Base-by-base conservation (phyloP, 148 eudicot genomes). In the Arctostaphylos glauca region DNA sequence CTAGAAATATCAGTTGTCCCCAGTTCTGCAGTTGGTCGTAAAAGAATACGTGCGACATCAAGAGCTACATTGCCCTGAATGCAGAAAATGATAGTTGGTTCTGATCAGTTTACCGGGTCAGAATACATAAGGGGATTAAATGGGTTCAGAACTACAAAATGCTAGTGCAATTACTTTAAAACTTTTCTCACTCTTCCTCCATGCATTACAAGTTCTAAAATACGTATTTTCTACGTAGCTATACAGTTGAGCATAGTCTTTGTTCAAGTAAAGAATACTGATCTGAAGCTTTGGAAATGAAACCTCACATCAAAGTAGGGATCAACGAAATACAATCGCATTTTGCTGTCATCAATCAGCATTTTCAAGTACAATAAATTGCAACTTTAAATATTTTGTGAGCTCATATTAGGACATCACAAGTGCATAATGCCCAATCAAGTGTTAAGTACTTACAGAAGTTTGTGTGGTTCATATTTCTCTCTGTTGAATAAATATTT, bases 51-150 rank as follows among this genome's bases (percentile, higher is more conserved):
- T 50, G 99, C 99, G 80, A 90, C 94, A 88, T 96, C 98, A 89
- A 96, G 98, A 85, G 99, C 99, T 74, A 96, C 99, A 86, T 96
- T 96, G 2, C 99, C 99, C 99, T 96, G 84, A 78, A 83, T 84
- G 18, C 41, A 78, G 82, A 25, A 73, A 4, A 52, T 76, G 81
- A 50, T 46, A 50, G 18, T 38, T 54, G 52, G 73, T 72, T 31
- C 43, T 10, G 44, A 66, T 0, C 14, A 31, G 0, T 38, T 66
- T 75, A 81, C 48, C 9, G 4, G 68, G 59, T 67, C 73, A 59
- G 49, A 52, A 44, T 56, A 21, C 18, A 41, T 38, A 43, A 25
- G 77, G 49, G 16, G 80, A 59, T 21, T 59, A 15, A 76, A 25
- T 21, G 14, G 62, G 18, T 76, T 31, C 23, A 31, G 56, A 59